These are phyloP conservation scores for Globisporangium lucens DNA, from an alignment of 352 stramenopile genomes.

Conservation along the genomic window DNA sequence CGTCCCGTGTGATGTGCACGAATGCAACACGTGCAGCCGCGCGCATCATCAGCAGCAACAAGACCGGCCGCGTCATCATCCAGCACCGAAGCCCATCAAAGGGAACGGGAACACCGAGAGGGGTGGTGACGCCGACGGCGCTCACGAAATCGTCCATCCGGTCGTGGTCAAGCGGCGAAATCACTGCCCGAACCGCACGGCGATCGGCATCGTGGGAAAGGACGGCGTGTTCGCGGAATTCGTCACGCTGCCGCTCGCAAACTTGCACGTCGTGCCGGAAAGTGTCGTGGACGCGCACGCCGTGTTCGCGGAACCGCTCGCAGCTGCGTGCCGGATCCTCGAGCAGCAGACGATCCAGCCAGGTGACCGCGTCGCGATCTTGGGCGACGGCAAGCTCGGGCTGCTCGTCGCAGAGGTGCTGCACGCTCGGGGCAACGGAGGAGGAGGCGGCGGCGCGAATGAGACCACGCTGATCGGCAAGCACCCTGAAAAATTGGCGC, in stretches of 20 bases:
- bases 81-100: constrained; percentile 6
- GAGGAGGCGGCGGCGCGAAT: constrained; percentile 17
- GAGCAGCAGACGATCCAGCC: constrained; percentile 72
- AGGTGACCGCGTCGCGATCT: constrained; percentile 64
- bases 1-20: constrained; percentile 63
- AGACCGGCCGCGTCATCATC: background rate
- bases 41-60: background rate
- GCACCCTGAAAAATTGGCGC: constrained; percentile 50
- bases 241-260: constrained; percentile 70
- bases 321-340: constrained; percentile 80
- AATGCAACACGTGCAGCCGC: constrained; percentile 37
- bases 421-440: constrained; percentile 15
- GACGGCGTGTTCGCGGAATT: constrained; percentile 85
- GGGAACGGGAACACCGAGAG: background rate
- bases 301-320: constrained; percentile 85
- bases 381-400: constrained; percentile 89
- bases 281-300: constrained; percentile 61
- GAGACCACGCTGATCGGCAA: constrained; percentile 53
- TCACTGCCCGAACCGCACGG: constrained; percentile 82
- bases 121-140: background rate
- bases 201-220: constrained; percentile 80
- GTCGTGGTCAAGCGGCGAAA: constrained; percentile 56
- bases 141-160: background rate
- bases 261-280: constrained; percentile 81
- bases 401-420: constrained; percentile 85